Base-by-base conservation (phyloP, 169 alveolate genomes). In the Plasmodium relictum region DNA sequence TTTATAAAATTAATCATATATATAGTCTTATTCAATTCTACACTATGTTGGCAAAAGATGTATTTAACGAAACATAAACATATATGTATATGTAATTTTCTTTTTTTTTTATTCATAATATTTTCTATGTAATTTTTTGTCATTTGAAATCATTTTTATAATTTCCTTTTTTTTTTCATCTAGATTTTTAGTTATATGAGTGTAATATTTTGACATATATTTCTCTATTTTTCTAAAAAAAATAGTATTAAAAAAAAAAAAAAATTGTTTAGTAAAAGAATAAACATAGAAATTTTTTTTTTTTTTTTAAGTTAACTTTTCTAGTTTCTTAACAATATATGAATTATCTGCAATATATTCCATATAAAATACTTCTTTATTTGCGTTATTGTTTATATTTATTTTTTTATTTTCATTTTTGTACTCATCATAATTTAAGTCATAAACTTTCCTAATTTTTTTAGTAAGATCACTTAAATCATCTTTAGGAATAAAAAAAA, bases 141-240 rank as follows among this genome's bases (percentile, higher is more conserved):
- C 89, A 78, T 50, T 63, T 68, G 89, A 65, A 78, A 78, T 78
- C 5, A 78, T 63, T 78, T 78, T 78, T 14, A 78, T 78, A 16
- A 65, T 37, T 50, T 78, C 89, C 41, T 63, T 78, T 65, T 78
- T 78, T 59, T 58, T 78, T 14, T 31, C 70, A 58, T 78, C 89
- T 59, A 78, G 42, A 22, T 52, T 56, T 48, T 78, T 50, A 4
- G 72, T 42, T 58, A 78, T 50, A 44, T 78, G 24, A 31, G 31
- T 39, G 63, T 78, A 78, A 48, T 63, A 70, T 44, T 56, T 78
- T 48, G 14, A 9, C 73, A 52, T 58, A 42, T 65, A 78, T 14
- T 78, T 78, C 42, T 78, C 59, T 39, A 78, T 78, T 78, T 78
- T 78, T 12, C 89, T 78, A 58, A 66, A 37, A 50, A 65, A 54